These are phyloP conservation scores for Phytophthora constricta DNA, from an alignment of 352 stramenopile genomes.

Conservation along the genomic window DNA sequence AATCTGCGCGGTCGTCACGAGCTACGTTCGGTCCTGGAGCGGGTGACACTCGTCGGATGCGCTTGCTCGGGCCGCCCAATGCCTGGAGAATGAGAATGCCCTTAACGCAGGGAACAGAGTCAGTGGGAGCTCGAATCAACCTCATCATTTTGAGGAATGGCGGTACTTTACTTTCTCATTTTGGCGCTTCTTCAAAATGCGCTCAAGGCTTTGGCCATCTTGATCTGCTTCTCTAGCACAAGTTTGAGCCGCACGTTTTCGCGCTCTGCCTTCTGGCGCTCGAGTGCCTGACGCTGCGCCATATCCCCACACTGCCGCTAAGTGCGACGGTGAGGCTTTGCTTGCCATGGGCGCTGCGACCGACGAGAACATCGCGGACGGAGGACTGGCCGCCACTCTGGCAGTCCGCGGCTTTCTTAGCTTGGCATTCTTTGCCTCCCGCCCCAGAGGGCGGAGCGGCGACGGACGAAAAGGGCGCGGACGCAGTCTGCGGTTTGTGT, in stretches of 20 bases:
- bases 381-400: constrained; percentile 19
- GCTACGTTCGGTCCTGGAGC: constrained; percentile 13
- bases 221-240: constrained; percentile 59
- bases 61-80: constrained; percentile 32
- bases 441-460: constrained; percentile 19
- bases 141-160: constrained; percentile 21
- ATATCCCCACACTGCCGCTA: constrained; percentile 53
- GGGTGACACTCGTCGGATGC: constrained; percentile 35
- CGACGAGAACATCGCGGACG: constrained; percentile 35
- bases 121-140: constrained; percentile 20
- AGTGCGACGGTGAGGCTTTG: constrained; percentile 21
- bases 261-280: constrained; percentile 48
- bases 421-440: constrained; percentile 23
- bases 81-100: constrained; percentile 28
- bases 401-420: constrained; percentile 4
- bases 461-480: constrained; percentile 38
- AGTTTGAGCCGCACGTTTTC: constrained; percentile 57
- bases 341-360: constrained; percentile 25
- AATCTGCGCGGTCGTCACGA: constrained; percentile 33
- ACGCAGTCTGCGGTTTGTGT: constrained; percentile 31
- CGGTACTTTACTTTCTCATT: constrained; percentile 44
- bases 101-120: constrained; percentile 36
- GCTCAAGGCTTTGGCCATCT: constrained; percentile 52
- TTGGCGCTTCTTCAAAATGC: constrained; percentile 42
- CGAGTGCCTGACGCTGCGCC: constrained; percentile 41